Conservation (phyloP, 2,329 filamentous ascomycete genomes). For the Colletotrichum truncatum region DNA sequence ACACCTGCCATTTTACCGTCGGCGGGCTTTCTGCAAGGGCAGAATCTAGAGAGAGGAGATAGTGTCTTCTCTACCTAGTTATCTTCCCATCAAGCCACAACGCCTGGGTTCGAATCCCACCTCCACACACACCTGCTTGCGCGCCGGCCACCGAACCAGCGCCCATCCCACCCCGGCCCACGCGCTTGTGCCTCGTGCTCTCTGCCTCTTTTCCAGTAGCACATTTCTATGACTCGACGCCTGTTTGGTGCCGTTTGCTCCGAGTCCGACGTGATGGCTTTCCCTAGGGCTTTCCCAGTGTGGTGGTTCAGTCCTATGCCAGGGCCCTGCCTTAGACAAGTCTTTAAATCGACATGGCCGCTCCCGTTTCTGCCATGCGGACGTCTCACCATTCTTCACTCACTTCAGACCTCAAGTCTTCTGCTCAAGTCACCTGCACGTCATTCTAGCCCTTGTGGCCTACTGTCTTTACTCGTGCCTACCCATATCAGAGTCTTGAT, state of each 20-base stretch:
- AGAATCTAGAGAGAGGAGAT: neutral
- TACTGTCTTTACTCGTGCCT: slow-evolving; percentile 9
- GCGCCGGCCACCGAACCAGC: slow-evolving; percentile 23
- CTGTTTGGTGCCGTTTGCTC: neutral
- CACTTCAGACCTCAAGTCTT: slow-evolving; percentile 24
- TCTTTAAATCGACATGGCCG: slow-evolving; percentile 28
- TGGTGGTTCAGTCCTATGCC: slow-evolving; percentile 1
- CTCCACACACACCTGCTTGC: slow-evolving; percentile 9
- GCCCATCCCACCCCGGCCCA: slow-evolving; percentile 19
- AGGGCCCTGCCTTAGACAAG: neutral
- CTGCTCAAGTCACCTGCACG: slow-evolving; percentile 34
- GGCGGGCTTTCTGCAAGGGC: neutral
- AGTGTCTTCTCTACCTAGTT: neutral
- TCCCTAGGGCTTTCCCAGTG: neutral
- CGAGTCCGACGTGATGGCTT: neutral
- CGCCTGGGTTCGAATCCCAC: neutral
- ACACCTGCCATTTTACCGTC: slow-evolving; percentile 9
- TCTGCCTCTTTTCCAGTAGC: slow-evolving; percentile 12
- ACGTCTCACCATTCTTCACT: slow-evolving; percentile 15
- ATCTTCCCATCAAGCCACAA: neutral
- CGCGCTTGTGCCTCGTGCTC: slow-evolving; percentile 29
- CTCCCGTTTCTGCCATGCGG: slow-evolving; percentile 23
- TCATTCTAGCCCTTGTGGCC: neutral
- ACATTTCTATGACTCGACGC: slow-evolving; percentile 20
- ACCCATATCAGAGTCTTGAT: slow-evolving; percentile 21